Base-by-base conservation (phyloP, 257 asterid genomes). In the Nicotiana otophora region DNA sequence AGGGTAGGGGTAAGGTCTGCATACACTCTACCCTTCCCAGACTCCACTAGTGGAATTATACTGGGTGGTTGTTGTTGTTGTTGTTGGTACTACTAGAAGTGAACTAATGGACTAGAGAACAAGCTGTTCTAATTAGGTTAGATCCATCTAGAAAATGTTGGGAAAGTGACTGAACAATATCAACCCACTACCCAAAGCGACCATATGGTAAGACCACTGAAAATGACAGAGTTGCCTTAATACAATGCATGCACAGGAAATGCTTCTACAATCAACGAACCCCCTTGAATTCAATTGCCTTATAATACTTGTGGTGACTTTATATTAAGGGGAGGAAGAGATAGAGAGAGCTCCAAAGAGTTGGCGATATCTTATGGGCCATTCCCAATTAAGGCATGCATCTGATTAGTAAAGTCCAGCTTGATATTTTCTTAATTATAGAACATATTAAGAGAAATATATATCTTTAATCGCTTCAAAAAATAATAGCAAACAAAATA, bases 61-160 rank as follows among this genome's bases (percentile, higher is more conserved):
- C n/a, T n/a, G n/a, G n/a, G n/a, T n/a, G n/a, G n/a, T n/a, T n/a
- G n/a, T n/a, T n/a, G n/a, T n/a, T n/a, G n/a, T n/a, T n/a, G n/a
- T n/a, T n/a, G n/a, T 7, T 23, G 33, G 3, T 3, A 31, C 33
- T n/a, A 42, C n/a, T 72, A 15, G 80, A 48, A 48, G 26, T 48
- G 62, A 74, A 74, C 5, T 23, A 74, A 74, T 74, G 62, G 11
- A 74, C 62, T 48, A 74, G 16, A 54, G 31, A 74, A 74, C 62
- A 74, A 74, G 80, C 2, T 48, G 23, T 26, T 53, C 11, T 34
- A 69, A 12, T 42, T 42, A 70, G 58, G 55, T 20, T n/a, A 63
- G 58, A 77, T 86, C 34, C 34, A 31, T 31, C 81, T 78, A 70
- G 81, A 82, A 82, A 82, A 81, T 46, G 46, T 28, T 16, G 30